Conservation (phyloP, 257 asterid species). For the Nicotiana undulata region DNA sequence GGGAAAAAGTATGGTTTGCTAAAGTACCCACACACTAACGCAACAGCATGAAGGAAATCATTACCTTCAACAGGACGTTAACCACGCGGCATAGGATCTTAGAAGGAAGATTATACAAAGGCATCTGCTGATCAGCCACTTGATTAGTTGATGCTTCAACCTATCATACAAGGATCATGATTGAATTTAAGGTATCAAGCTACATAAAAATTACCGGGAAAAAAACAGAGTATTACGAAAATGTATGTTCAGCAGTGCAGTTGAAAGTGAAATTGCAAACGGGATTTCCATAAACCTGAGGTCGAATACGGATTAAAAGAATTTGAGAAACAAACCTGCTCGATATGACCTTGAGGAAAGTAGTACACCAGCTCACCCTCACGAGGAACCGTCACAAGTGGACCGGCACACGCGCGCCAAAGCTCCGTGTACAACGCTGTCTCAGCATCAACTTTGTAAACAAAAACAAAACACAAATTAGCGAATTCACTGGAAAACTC, state of each 20-base stretch:
- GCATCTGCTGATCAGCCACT: constrained; percentile 90
- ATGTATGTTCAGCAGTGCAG: constrained; percentile 2
- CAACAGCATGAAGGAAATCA: neutral
- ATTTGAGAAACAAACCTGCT: constrained; percentile 49
- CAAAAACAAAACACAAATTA: neutral
- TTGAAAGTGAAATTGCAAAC: neutral
- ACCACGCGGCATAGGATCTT: constrained; percentile 86
- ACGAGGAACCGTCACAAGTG: constrained; percentile 84
- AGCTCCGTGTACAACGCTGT: constrained; percentile 78
- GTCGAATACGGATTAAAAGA: neutral
- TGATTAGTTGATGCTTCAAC: constrained; percentile 98
- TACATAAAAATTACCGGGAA: neutral
- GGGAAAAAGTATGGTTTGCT: neutral
- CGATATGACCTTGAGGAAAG: constrained; percentile 97
- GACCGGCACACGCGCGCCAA: constrained; percentile 98
- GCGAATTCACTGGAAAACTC: neutral
- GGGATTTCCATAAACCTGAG: neutral
- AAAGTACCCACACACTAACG: neutral
- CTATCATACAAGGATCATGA: constrained; percentile 22
- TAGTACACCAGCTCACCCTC: constrained; percentile 74
- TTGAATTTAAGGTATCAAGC: neutral
- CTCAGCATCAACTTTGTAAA: constrained; percentile 56
- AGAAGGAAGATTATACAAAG: constrained; percentile 76
- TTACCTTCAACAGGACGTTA: constrained; percentile 75
- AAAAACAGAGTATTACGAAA: neutral